Percentiles rank a stretch among this genome's conserved stretches.
These are phyloP conservation scores for Elsinoe perseae DNA, from an alignment of 2,329 filamentous ascomycete genomes.

Conservation along the genomic window DNA sequence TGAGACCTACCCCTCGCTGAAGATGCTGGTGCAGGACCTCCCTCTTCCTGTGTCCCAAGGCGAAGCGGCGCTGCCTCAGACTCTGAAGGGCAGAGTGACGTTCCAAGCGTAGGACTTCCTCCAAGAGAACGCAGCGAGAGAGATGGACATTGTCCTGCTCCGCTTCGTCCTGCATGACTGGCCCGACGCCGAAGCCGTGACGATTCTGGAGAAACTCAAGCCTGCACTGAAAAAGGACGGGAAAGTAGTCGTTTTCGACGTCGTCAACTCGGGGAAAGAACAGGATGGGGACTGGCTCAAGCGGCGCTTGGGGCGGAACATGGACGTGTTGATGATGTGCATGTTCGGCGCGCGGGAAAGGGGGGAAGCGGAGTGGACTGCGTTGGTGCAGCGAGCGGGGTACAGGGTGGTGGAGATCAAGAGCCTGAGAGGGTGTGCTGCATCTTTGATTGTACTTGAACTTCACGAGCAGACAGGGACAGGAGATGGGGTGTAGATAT, in stretches of 20 bases:
- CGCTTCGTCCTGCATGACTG: conserved; percentile 30
- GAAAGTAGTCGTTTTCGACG: background rate
- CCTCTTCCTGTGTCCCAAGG: conserved; percentile 23
- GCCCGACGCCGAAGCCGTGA: conserved; percentile 28
- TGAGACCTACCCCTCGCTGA: conserved; percentile 32
- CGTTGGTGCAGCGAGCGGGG: conserved; percentile 22
- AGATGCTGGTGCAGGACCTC: conserved; percentile 28
- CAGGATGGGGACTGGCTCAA: background rate
- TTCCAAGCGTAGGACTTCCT: background rate
- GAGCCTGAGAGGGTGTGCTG: background rate
- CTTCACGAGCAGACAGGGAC: background rate
- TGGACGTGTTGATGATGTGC: conserved; percentile 30
- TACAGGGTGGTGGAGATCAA: background rate
- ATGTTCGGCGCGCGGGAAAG: conserved; percentile 28
- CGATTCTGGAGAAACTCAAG: conserved; percentile 16
- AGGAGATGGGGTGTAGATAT: background rate
- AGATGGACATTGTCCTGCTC: conserved; percentile 28
- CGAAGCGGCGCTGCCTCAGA: conserved; percentile 15
- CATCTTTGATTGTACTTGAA: background rate
- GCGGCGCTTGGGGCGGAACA: conserved; percentile 4
- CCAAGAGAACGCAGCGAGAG: conserved; percentile 19
- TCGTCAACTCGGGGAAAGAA: background rate
- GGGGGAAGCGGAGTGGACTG: conserved; percentile 30
- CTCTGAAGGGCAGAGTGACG: background rate
- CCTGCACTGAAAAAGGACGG: background rate